A percentile compares a stretch with the other conserved stretches of the same genome.
Conservation (phyloP, 805 yeast species). For the Lachancea waltii region DNA sequence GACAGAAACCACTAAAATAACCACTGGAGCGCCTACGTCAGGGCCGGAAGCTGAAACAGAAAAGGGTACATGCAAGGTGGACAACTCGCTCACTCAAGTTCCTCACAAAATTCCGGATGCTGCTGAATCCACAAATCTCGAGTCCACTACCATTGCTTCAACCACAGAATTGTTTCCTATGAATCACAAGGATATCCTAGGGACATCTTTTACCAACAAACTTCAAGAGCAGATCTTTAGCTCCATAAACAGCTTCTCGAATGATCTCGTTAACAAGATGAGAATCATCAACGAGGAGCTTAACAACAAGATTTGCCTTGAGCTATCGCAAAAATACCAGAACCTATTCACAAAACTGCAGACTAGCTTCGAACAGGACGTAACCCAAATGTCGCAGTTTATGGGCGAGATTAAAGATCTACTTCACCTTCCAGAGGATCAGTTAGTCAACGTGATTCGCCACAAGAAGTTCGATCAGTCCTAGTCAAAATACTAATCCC, state of each 20-base stretch:
- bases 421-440: constrained; percentile 33
- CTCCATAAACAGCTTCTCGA: constrained; percentile 32
- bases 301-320: constrained; percentile 31
- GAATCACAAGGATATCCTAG: constrained; percentile 3
- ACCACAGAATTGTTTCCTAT: neutral
- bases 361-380: constrained; percentile 32
- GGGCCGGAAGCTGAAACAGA: neutral
- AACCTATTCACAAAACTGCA: constrained; percentile 30
- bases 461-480: constrained; percentile 13
- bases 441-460: constrained; percentile 28
- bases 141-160: constrained; percentile 12
- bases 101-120: neutral
- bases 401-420: constrained; percentile 33
- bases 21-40: no score
- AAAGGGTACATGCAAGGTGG: neutral
- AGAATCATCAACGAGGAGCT: constrained; percentile 34
- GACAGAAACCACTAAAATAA: no score
- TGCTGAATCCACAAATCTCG: constrained; percentile 7
- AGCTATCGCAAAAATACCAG: constrained; percentile 34
- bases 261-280: constrained; percentile 32
- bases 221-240: constrained; percentile 34
- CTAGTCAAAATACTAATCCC: neutral
- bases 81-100: neutral
- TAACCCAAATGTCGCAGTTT: constrained; percentile 33
- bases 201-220: constrained; percentile 31